Percentiles rank a stretch among this genome's conserved stretches.
Evolutionary conservation across 495 filamentous ascomycete genomes (phyloP).

Genomic region (Chaetomium tenue): DNA sequence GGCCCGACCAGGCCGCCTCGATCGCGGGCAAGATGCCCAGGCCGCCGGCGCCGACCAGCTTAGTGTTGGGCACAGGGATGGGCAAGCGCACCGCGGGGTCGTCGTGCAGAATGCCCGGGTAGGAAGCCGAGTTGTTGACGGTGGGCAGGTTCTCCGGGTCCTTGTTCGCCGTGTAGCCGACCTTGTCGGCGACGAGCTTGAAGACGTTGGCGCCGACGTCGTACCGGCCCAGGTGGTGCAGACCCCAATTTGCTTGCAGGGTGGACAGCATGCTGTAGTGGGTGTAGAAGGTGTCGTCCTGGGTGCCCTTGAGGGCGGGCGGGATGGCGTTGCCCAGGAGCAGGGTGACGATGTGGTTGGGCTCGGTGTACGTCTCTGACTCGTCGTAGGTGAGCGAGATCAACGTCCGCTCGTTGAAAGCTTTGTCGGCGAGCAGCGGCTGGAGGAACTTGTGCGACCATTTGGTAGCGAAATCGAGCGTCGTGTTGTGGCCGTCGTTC

Average conservation of each 20-base stretch:
- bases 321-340: conserved; percentile 65
- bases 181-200: conserved; percentile 56
- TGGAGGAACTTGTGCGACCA: conserved; percentile 60
- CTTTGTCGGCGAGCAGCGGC: conserved; percentile 55
- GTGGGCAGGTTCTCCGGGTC: conserved; percentile 55
- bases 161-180: conserved; percentile 56
- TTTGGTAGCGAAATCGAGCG: conserved; percentile 56
- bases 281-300: conserved; percentile 67
- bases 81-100: conserved; percentile 30
- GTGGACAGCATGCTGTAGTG: conserved; percentile 68
- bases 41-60: conserved; percentile 47
- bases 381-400: conserved; percentile 70
- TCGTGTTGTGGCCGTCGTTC: conserved; percentile 67
- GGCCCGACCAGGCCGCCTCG: conserved; percentile 31
- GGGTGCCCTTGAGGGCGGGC: conserved; percentile 53
- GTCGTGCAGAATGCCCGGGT: conserved; percentile 55
- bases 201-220: conserved; percentile 72
- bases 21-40: conserved; percentile 37
- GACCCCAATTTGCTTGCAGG: conserved; percentile 64
- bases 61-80: conserved; percentile 46
- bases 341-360: conserved; percentile 61
- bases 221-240: conserved; percentile 65
- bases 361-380: conserved; percentile 53
- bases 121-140: conserved; percentile 63
- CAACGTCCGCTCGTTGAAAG: conserved; percentile 62